Base-by-base conservation (phyloP, 306 rosid species). In the Comarum palustre region DNA sequence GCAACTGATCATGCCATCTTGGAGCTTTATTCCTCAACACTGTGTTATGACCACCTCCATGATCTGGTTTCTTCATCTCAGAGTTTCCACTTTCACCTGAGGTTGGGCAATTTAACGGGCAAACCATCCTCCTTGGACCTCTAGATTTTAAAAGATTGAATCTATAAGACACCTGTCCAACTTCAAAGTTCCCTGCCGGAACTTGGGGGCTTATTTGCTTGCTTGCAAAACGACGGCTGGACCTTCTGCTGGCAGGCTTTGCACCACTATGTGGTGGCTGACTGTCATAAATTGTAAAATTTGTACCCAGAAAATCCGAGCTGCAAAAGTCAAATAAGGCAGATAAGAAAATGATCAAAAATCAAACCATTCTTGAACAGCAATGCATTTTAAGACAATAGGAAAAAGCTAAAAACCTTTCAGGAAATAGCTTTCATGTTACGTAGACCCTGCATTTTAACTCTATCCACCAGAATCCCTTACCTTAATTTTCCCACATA, bases 121-220 rank as follows among this genome's bases (percentile, higher is more conserved):
- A 90, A 25, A 82, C 79, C 99, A 95, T 92, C 80, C 99, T 92
- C 82, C 99, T 87, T 4, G 99, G 99, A 64, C 99, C 99, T 89
- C 99, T 95, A 46, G 99, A 90, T 73, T 95, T 92, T 84, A 92
- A 65, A 69, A 91, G 95, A 87, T 92, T 95, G 87, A 92, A 92
- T 86, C 90, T 91, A 86, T 95, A 95, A 13, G 90, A 84, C 73
- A 92, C 96, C 75, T 86, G 87, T 66, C 99, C 99, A 34, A 86
- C 88, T 87, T 91, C 96, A 66, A 95, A 95, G 81, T 88, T 95
- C 47, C 96, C 96, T 0, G 97, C 96, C 29, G 99, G 89, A 79
- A 95, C 96, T 84, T 95, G 96, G 36, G 97, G 99, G 74, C 97
- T 86, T 80, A 95, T 95, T 89, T 92, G 99, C 85, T 95, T 95